Percentiles rank a stretch among this genome's conserved stretches.
Evolutionary conservation across 2,329 filamentous ascomycete species (phyloP).

Genomic region (Pseudogymnoascus destructans): DNA sequence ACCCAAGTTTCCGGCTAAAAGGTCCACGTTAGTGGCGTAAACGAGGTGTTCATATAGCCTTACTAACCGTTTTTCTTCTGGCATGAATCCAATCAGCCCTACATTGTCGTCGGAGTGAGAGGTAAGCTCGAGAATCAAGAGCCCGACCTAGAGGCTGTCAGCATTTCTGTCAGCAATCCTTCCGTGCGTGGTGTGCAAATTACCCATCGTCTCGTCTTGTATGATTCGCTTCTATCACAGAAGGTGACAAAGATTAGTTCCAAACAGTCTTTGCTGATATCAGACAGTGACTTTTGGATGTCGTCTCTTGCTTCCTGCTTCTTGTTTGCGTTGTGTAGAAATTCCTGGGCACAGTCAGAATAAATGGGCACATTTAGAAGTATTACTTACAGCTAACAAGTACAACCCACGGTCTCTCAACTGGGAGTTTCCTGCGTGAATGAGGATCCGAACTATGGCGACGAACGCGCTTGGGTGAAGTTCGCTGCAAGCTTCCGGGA

Average conservation of each 20-base stretch:
- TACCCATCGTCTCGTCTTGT: conserved; percentile 2
- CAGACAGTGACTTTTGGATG: neutral
- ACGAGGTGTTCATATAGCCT: neutral
- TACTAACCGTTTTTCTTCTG: neutral
- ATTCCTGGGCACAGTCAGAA: neutral
- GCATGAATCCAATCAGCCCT: neutral
- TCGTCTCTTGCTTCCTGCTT: neutral
- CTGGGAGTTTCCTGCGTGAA: neutral
- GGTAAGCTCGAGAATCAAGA: neutral
- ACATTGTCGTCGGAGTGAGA: neutral
- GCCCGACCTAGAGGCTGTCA: neutral
- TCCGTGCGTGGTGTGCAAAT: neutral
- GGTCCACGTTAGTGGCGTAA: neutral
- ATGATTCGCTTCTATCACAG: conserved; percentile 1
- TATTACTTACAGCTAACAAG: neutral
- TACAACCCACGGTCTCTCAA: neutral
- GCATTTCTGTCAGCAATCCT: neutral
- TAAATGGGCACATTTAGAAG: neutral
- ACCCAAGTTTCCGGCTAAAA: conserved; percentile 5
- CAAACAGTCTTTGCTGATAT: neutral
- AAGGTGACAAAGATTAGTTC: neutral
- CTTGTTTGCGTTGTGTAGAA: neutral
- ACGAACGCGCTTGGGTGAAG: neutral
- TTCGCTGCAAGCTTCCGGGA: neutral
- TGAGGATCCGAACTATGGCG: neutral